Conservation (phyloP, 192 early-diverging fungal species). For the Bifiguratus adelaidae region DNA sequence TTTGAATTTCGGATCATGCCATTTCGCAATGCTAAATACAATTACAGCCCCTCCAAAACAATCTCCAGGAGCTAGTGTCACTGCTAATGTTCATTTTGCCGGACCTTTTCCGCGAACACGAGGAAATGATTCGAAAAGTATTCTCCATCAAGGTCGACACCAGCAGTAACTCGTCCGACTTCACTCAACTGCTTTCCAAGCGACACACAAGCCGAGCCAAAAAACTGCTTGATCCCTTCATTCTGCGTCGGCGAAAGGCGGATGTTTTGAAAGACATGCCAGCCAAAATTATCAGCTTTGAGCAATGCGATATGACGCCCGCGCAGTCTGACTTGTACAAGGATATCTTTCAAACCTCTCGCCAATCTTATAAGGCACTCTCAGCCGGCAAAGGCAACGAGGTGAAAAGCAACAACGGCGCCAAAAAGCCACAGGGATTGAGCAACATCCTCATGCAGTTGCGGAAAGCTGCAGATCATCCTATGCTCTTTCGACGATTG, state of each 20-base stretch:
- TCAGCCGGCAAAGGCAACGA: constrained; percentile 4
- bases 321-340: constrained; percentile 45
- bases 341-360: constrained; percentile 20
- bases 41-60: constrained; percentile 66
- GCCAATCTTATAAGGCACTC: constrained; percentile 5
- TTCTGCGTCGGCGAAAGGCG: constrained; percentile 70
- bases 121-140: constrained; percentile 35
- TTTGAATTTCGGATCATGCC: not conserved
- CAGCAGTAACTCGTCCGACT: constrained; percentile 5
- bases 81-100: constrained; percentile 85
- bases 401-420: constrained; percentile 3
- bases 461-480: constrained; percentile 80
- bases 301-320: constrained; percentile 32
- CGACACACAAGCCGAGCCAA: constrained; percentile 70
- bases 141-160: constrained; percentile 47
- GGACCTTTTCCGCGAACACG: constrained; percentile 50
- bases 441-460: constrained; percentile 68
- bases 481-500: constrained; percentile 55
- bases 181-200: constrained; percentile 26
- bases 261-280: constrained; percentile 61
- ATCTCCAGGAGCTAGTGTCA: constrained; percentile 76
- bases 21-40: not conserved
- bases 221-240: constrained; percentile 81
- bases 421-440: constrained; percentile 10
- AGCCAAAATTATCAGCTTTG: constrained; percentile 39